These are phyloP conservation scores for Eucalyptus curtisii DNA, from an alignment of 345 rosid species.

Conservation along the genomic window DNA sequence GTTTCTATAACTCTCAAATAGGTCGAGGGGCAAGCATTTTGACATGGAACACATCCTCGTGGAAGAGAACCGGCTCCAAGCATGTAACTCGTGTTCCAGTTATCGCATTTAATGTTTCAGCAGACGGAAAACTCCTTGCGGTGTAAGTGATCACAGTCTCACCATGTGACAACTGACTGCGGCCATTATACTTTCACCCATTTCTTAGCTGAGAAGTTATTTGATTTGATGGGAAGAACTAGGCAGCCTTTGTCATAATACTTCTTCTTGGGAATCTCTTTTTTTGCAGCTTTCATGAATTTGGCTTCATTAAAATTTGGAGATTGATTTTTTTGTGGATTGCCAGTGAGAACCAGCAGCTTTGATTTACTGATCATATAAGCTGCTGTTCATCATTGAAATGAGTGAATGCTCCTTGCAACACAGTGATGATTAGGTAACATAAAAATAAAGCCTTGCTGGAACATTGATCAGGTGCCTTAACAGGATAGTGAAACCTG, in stretches of 20 bases:
- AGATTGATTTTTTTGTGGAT: neutral
- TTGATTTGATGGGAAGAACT: neutral
- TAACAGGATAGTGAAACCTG: neutral
- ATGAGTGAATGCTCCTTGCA: neutral
- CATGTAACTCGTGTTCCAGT: slow-evolving; percentile 38
- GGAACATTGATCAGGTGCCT: neutral
- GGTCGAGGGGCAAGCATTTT: slow-evolving; percentile 59
- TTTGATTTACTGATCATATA: neutral
- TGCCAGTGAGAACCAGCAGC: neutral
- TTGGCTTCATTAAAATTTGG: neutral
- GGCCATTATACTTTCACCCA: neutral
- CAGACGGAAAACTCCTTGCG: slow-evolving; percentile 75
- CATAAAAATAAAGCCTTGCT: neutral
- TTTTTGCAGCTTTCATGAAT: neutral
- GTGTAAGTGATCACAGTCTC: slow-evolving; percentile 19
- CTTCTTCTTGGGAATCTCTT: neutral
- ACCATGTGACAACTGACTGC: neutral
- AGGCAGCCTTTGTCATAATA: neutral
- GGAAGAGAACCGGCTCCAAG: slow-evolving; percentile 53
- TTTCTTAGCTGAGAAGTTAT: neutral
- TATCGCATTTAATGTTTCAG: slow-evolving; percentile 67
- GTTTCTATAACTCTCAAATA: neutral
- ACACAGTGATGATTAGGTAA: neutral
- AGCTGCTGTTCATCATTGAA: neutral
- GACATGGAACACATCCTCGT: slow-evolving; percentile 58